Base-by-base conservation (phyloP, 2,329 filamentous ascomycete genomes). In the Didymosphaeria variabile region DNA sequence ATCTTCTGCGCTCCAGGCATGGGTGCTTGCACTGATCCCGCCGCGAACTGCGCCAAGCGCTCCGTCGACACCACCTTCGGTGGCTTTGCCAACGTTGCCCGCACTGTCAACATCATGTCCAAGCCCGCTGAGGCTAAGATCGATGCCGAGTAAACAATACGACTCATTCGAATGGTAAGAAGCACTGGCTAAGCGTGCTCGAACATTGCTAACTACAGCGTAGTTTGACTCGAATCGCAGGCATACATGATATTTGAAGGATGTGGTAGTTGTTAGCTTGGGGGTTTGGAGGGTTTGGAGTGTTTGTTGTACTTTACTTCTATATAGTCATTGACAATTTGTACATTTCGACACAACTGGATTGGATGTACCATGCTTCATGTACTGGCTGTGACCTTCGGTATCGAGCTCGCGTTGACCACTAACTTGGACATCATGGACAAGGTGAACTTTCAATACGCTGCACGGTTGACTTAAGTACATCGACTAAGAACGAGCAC, bases 1-100 rank as follows among this genome's bases (percentile, higher is more conserved):
- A 58, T 58, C 46, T 58, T 58, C 56, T 58, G 56, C 56, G 56
- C 47, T 45, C 23, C 21, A 17, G 56, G 56, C 17, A 58, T 58
- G 56, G 40, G 31, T n/a, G 12, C 34, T 26, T 52, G 49, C 32
- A 9, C 8, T 8, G 49, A 52, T 8, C 49, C 49, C 12, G 47
- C 29, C 12, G 29, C 47, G 15, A 52, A 52, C 49, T 38, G 19
- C 52, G 23, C 19, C 5, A 58, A 58, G 47, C 56, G 56, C 46
- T 58, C 56, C 10, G 42, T 45, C 42, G 42, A 45, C 40, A 21
- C 26, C 19, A 45, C 42, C 5, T 45, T 45, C 19, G 42, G 42
- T 13, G 56, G 56, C 47, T 58, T 58, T 26, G 29, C 56, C 26
- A 45, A 44, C 38, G 36, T 52, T n/a, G 56, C 56, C n/a, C 56